Evolutionary conservation across 768 basidiomycete species (phyloP), one percentile per base, ranked within the genome.

Genomic region (Polyporus arcularius): DNA sequence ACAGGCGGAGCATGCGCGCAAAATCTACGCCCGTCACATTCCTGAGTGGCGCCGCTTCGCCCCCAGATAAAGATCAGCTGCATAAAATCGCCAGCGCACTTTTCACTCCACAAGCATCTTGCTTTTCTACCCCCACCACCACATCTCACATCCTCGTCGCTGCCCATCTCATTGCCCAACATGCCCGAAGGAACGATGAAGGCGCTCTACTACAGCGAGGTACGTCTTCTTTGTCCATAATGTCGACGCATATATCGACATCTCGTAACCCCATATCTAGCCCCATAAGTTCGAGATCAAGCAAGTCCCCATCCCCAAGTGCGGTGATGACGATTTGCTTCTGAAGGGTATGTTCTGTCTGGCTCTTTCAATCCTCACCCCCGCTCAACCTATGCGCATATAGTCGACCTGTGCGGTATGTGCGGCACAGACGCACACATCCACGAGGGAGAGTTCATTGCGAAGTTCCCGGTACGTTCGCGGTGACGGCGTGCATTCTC

Each of bases 371-470:
- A 4, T 52, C 9, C 55, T 53, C 21, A 57, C 16, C 32, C 56
- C 54, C 11, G 54, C 26, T 48, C 26, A 39, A 10, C 4, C 2
- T 16, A 26, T 28, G 6, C 55, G 46, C 52, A 52, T 60, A 54
- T 51, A 67, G 70, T 73, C 51, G 38, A 65, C 16, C 66, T 53
- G 40, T 75, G 73, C 62, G 72, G 72, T 65, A 81, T 89, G 26
- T 89, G 88, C 67, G 87, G 88, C 32, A 91, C 87, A 5, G 89
- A 90, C 71, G 84, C 74, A 68, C 87, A 79, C 67, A 83, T 85
- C 54, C 79, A 82, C 67, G 75, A 76, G 71, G 87, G 88, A 65
- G 85, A 89, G 72, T 89, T 89, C 71, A 86, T 87, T 62, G 78
- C 84, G 16, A 79, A 82, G 69, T 89, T 89, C 72, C 88, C 88